Percentiles rank a stretch among this genome's conserved stretches.
phyloP scores from a whole-genome alignment of 768 basidiomycete genomes.

The Tulasnella sp. region DNA sequence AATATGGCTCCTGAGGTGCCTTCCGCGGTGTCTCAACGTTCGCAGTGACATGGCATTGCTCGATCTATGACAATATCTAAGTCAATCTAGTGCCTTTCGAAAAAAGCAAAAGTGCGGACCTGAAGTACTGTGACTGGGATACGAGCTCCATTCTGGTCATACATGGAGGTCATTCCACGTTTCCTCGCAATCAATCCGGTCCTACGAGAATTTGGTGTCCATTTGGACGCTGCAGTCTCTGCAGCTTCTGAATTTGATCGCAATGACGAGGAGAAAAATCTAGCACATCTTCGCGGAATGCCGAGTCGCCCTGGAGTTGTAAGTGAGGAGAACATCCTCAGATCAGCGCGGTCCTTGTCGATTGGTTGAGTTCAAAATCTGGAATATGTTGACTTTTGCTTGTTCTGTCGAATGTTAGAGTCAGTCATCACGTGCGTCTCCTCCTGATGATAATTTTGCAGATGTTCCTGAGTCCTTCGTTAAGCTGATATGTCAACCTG shows the following conservation, averaged over 20 bases:
- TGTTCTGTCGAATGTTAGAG: too few species aligned
- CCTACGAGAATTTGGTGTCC: constrained; percentile 73
- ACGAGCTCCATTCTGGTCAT: constrained; percentile 79
- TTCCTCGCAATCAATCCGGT: constrained; percentile 91
- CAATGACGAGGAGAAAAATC: constrained; percentile 26
- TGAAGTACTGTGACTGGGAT: constrained; percentile 91
- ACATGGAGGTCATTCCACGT: constrained; percentile 88
- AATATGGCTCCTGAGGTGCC: constrained; percentile 57
- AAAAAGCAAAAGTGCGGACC: constrained; percentile 34
- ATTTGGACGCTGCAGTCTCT: constrained; percentile 27
- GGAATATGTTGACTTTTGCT: too few species aligned
- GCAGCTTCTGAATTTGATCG: constrained; percentile 4
- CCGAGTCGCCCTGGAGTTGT: too few species aligned
- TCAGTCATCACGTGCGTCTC: too few species aligned
- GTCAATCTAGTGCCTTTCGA: constrained; percentile 8
- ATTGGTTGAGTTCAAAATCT: too few species aligned
- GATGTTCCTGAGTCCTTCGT: too few species aligned
- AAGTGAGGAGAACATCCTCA: too few species aligned
- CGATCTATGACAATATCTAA: constrained; percentile 38
- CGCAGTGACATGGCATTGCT: constrained; percentile 80
- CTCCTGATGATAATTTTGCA: too few species aligned
- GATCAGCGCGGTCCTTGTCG: too few species aligned
- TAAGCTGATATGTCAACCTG: too few species aligned
- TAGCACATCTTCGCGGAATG: too few species aligned
- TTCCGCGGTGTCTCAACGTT: constrained; percentile 49